These are phyloP conservation scores for Solanum sitiens DNA, from an alignment of 257 asterid genomes.

Conservation along the genomic window DNA sequence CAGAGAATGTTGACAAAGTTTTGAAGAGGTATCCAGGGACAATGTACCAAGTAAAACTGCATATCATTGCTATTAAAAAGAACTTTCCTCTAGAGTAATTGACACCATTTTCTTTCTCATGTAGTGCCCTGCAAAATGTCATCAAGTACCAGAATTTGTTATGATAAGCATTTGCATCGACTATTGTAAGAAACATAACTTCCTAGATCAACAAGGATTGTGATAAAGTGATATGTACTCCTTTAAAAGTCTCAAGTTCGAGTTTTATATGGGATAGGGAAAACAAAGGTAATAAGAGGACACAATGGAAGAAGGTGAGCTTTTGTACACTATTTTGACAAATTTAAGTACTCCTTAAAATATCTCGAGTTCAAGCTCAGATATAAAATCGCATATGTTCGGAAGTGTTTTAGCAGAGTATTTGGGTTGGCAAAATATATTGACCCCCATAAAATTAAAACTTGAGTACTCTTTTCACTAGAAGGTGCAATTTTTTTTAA, in stretches of 20 bases:
- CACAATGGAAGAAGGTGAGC: neutral
- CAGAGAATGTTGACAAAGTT: slow-evolving; percentile 25
- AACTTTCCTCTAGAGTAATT: slow-evolving; percentile 35
- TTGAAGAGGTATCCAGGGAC: slow-evolving; percentile 50
- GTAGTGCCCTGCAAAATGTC: slow-evolving; percentile 48
- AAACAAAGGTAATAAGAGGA: neutral
- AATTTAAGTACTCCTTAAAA: neutral
- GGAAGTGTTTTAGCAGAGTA: neutral
- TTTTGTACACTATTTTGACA: neutral
- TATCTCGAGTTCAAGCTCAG: neutral
- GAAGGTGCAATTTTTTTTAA: too few species aligned
- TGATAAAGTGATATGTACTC: neutral
- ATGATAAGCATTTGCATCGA: neutral
- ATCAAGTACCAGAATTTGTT: neutral
- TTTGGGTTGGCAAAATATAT: neutral
- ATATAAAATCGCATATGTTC: too few species aligned
- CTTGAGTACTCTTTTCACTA: neutral
- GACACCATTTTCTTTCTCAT: slow-evolving; percentile 27
- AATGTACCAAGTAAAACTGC: slow-evolving; percentile 47
- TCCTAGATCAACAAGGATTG: neutral
- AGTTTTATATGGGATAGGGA: neutral
- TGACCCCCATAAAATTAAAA: neutral
- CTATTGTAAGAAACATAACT: neutral
- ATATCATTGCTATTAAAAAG: slow-evolving; percentile 40
- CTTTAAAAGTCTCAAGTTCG: neutral